A percentile compares a stretch with the other conserved stretches of the same genome.
phyloP scores from a whole-genome alignment of 2,329 filamentous ascomycete genomes.

The Knufia fluminis region DNA sequence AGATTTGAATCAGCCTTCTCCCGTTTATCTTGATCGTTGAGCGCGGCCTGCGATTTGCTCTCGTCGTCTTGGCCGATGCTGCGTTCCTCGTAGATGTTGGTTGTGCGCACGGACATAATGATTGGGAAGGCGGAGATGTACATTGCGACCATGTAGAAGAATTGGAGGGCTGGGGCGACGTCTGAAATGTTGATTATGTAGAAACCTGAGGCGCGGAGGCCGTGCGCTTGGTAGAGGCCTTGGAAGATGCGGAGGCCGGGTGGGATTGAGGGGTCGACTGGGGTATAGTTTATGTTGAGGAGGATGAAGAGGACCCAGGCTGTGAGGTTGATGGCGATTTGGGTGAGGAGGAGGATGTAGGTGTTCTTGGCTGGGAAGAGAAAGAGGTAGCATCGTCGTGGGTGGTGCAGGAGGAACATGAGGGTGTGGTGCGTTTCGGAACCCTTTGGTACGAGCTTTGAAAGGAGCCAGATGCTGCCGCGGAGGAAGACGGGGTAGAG shows the following conservation, averaged over 20 bases:
- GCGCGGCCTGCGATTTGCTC: neutral
- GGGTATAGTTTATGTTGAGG: constrained; percentile 53
- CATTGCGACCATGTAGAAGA: constrained; percentile 57
- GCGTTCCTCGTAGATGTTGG: constrained; percentile 86
- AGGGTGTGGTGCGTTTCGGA: constrained; percentile 28
- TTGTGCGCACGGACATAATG: constrained; percentile 59
- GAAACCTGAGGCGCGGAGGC: constrained; percentile 57
- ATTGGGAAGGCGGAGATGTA: constrained; percentile 54
- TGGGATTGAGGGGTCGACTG: constrained; percentile 39
- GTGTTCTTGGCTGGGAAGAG: constrained; percentile 56
- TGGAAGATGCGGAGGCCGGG: constrained; percentile 49
- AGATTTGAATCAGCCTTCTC: neutral
- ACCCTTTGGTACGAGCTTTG: neutral
- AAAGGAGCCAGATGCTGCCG: constrained; percentile 47
- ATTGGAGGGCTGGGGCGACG: constrained; percentile 47
- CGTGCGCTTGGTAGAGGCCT: constrained; percentile 54
- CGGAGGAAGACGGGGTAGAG: constrained; percentile 57
- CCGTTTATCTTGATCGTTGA: neutral
- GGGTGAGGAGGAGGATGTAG: constrained; percentile 56
- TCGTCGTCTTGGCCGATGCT: constrained; percentile 6
- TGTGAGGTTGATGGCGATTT: constrained; percentile 52
- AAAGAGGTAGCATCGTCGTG: constrained; percentile 27
- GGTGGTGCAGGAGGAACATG: constrained; percentile 33
- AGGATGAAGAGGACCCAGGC: constrained; percentile 60
- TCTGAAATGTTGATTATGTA: constrained; percentile 54